Evolutionary conservation across 257 asterid species (phyloP).

Genomic region (Solanum corneliomulleri): DNA sequence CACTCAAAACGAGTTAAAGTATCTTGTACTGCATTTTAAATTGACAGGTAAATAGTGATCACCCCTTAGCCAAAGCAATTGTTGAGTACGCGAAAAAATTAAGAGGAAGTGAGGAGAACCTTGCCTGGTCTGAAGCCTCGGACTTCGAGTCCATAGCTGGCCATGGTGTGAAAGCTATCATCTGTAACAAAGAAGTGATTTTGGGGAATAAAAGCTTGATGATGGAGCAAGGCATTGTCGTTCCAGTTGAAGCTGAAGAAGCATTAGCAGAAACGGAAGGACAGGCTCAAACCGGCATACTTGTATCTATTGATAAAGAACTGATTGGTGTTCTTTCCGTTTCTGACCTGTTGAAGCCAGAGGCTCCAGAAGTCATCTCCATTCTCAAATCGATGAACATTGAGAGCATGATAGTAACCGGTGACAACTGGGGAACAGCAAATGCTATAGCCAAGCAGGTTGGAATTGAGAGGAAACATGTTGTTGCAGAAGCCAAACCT

Average conservation of each 20-base stretch:
- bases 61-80: constrained; percentile 74
- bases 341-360: constrained; percentile 76
- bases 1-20: not conserved
- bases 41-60: constrained; percentile 72
- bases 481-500: constrained; percentile 75
- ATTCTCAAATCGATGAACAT: constrained; percentile 59
- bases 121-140: constrained; percentile 41
- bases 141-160: constrained; percentile 70
- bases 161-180: constrained; percentile 74
- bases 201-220: constrained; percentile 73
- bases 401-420: constrained; percentile 50
- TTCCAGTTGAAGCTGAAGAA: constrained; percentile 57
- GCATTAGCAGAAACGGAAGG: constrained; percentile 42
- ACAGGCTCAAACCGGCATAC: constrained; percentile 67
- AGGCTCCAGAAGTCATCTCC: constrained; percentile 50
- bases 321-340: constrained; percentile 49
- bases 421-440: constrained; percentile 87
- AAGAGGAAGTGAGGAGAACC: constrained; percentile 34
- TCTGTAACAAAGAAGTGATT: constrained; percentile 49
- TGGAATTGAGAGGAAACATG: constrained; percentile 31
- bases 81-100: constrained; percentile 45
- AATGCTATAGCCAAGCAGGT: constrained; percentile 64
- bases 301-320: constrained; percentile 48
- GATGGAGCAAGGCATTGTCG: constrained; percentile 22
- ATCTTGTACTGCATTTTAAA: not conserved